phyloP scores from a whole-genome alignment of 495 filamentous ascomycete genomes.

The Penicillium argentinense region DNA sequence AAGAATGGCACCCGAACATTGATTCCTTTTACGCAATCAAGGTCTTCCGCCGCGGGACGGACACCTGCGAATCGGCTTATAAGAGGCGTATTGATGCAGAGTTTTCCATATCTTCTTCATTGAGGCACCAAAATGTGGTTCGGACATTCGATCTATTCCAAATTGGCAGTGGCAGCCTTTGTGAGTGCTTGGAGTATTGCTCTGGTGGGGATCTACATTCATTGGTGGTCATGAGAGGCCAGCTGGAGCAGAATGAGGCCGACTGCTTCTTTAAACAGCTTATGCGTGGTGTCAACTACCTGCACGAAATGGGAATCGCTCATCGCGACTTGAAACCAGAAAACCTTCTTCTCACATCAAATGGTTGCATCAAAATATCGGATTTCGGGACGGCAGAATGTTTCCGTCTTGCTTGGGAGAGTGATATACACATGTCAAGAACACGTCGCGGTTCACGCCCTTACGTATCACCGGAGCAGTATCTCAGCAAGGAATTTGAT shows the following conservation, averaged over 20 bases:
- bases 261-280: no score
- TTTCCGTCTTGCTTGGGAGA: slow-evolving; percentile 73
- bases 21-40: no score
- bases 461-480: slow-evolving; percentile 87
- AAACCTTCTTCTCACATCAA: slow-evolving; percentile 67
- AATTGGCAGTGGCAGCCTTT: no score
- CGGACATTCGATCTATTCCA: slow-evolving; percentile 5
- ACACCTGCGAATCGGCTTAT: no score
- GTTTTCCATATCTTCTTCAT: slow-evolving; percentile 3
- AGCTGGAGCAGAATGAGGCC: no score
- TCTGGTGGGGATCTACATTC: no score
- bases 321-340: slow-evolving; percentile 84
- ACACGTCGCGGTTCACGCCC: slow-evolving; percentile 84
- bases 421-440: slow-evolving; percentile 83
- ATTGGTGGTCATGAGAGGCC: no score
- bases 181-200: no score
- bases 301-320: no score
- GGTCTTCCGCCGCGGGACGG: no score
- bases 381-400: slow-evolving; percentile 74
- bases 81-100: neutral
- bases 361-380: slow-evolving; percentile 74
- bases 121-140: slow-evolving; percentile 7
- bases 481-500: slow-evolving; percentile 83
- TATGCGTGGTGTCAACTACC: no score
- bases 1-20: neutral